These are phyloP conservation scores for Pulveroboletus sp. DNA, from an alignment of 768 basidiomycete species.

Conservation along the genomic window DNA sequence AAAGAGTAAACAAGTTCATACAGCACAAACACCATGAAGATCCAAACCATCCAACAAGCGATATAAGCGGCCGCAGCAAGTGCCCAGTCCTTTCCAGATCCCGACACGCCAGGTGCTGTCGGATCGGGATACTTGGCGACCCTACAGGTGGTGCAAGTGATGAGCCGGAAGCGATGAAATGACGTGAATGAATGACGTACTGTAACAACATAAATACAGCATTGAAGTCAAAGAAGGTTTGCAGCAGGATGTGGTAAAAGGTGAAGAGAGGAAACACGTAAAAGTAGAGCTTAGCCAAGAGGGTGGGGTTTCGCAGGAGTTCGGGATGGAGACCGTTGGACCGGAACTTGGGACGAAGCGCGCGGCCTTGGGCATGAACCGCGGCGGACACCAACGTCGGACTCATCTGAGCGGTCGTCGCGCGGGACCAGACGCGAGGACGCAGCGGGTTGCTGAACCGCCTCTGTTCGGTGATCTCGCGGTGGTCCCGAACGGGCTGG, in stretches of 20 bases:
- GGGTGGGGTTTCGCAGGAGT: conserved; percentile 58
- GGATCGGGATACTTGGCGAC: conserved; percentile 74
- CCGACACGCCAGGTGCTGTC: conserved; percentile 60
- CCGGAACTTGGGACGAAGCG: conserved; percentile 63
- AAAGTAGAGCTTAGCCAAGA: conserved; percentile 55
- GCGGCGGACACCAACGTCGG: conserved; percentile 43
- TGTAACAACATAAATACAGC: conserved; percentile 77
- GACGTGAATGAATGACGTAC: conserved; percentile 45
- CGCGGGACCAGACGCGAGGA: conserved; percentile 57
- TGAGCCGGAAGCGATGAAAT: conserved; percentile 10
- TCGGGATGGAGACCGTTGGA: conserved; percentile 64
- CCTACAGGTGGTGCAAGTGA: conserved; percentile 42
- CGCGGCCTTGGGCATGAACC: conserved; percentile 29
- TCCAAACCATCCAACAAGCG: conserved; percentile 74
- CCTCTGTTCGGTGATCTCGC: conserved; percentile 51
- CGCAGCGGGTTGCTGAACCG: conserved; percentile 39
- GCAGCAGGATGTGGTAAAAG: conserved; percentile 68
- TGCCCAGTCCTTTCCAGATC: conserved; percentile 75
- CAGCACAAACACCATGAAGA: conserved; percentile 65
- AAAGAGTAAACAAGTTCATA: conserved; percentile 80
- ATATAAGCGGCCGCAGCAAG: conserved; percentile 80
- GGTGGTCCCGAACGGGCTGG: conserved; percentile 38
- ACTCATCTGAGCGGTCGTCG: conserved; percentile 42
- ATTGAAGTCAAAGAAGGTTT: conserved; percentile 89
- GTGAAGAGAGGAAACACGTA: conserved; percentile 66